Base-by-base conservation (phyloP, 176 grass and related monocot genomes). In the Melocanna baccifera region DNA sequence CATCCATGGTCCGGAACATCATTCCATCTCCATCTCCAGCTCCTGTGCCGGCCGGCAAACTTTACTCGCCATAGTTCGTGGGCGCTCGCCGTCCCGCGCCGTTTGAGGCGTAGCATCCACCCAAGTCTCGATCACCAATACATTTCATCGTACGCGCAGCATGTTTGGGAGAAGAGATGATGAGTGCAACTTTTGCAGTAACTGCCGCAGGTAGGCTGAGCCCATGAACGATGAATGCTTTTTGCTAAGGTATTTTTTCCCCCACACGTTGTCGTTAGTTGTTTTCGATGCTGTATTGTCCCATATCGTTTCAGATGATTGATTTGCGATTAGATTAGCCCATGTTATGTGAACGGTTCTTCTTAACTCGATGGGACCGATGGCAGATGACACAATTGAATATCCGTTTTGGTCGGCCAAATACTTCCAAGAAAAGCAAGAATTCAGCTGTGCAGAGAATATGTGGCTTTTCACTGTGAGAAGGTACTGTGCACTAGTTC, bases 391-490 rank as follows among this genome's bases (percentile, higher is more conserved):
- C 28, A 18, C 62, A 6, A 18, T 63, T 63, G 34, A 64, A 18
- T 64, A 29, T 15, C 16, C 3, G 36, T 36, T 86, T 76, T 73
- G 79, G 64, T 77, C 66, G 79, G 42, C 37, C 58, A 83, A 71
- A 42, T 58, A 34, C 59, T 51, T 82, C 66, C 73, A 83, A 83
- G 57, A 12, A 67, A 69, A 83, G 66, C 71, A 46, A 57, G 84
- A 41, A 64, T 78, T 86, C 73, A 41, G 62, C 39, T 41, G 56
- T 19, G 79, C 68, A 87, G 79, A 58, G 68, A 25, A 81, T 47
- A 77, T 81, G 77, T 82, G 66, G 78, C 79, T 65, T 83, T 88
- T 77, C 82, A 58, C 73, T 56, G 56, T 72, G 65, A 20, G 36
- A 22, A 62, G 1, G 30, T 82, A 62, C 70, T 84, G 58, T 48